Percentiles rank a stretch among this genome's conserved stretches.
Conservation (phyloP, 2,329 filamentous ascomycete species). For the Dryadomyces sulphureus region DNA sequence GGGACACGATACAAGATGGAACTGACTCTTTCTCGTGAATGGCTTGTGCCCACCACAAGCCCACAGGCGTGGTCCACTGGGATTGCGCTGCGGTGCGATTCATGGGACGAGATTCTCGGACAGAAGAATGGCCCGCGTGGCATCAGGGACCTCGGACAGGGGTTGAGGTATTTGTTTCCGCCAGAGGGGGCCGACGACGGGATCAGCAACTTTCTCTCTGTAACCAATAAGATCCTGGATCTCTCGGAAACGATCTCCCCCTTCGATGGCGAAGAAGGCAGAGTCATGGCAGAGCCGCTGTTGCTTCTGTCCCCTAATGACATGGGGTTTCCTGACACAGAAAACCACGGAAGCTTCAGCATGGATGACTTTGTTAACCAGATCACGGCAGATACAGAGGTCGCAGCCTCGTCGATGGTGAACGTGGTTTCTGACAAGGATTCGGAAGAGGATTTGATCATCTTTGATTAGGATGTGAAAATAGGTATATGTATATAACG, state of each 20-base stretch:
- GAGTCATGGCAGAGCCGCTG: background rate
- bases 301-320: no score
- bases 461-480: constrained; percentile 7
- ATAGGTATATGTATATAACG: background rate
- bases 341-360: background rate
- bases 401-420: no score
- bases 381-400: background rate
- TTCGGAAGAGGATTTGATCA: constrained; percentile 1
- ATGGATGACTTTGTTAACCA: background rate
- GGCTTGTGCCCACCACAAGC: constrained; percentile 6
- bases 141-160: constrained; percentile 6
- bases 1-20: constrained; percentile 19
- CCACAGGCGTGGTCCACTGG: background rate
- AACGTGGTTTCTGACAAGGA: background rate
- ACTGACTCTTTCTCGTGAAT: constrained; percentile 20
- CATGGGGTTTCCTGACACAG: background rate
- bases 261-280: background rate
- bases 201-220: constrained; percentile 3
- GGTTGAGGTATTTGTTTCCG: constrained; percentile 5
- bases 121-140: background rate
- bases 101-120: constrained; percentile 5
- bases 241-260: background rate
- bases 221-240: background rate
- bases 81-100: constrained; percentile 1
- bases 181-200: background rate